These are phyloP conservation scores for Mollisiaceae sp. DNA, from an alignment of 2,329 filamentous ascomycete genomes.

Conservation along the genomic window DNA sequence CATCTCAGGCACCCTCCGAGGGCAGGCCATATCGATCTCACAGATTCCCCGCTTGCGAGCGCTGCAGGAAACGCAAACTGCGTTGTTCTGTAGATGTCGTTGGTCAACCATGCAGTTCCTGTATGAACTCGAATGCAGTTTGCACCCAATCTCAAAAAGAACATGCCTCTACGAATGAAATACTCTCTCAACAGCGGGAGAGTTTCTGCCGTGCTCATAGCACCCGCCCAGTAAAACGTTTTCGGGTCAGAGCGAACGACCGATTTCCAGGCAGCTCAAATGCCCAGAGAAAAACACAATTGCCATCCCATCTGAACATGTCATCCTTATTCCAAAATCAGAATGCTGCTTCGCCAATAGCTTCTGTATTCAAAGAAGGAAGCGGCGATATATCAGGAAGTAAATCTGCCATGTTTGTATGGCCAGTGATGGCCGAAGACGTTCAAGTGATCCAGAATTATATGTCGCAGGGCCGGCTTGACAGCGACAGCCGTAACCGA, in stretches of 20 bases:
- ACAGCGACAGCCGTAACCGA: neutral
- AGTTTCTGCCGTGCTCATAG: neutral
- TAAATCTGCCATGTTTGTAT: constrained; percentile 56
- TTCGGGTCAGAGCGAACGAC: neutral
- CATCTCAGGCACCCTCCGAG: neutral
- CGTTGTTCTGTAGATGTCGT: constrained; percentile 63
- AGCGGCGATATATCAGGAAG: constrained; percentile 7
- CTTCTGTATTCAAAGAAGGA: neutral
- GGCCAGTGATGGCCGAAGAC: constrained; percentile 63
- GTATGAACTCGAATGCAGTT: constrained; percentile 43
- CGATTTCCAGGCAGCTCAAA: neutral
- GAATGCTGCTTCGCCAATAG: neutral
- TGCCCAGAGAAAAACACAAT: neutral
- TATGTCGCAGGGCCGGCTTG: constrained; percentile 46
- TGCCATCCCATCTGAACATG: neutral
- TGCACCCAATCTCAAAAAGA: constrained; percentile 15
- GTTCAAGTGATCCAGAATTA: constrained; percentile 66
- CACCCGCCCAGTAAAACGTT: neutral
- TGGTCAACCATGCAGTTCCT: constrained; percentile 59
- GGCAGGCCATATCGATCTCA: constrained; percentile 64
- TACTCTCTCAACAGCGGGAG: neutral
- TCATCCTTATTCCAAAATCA: neutral
- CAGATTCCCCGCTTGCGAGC: constrained; percentile 62
- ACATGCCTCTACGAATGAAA: neutral
- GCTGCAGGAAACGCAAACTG: constrained; percentile 65